Conservation (phyloP, 1,284 basidiomycete species). For the Acaromyces ingoldii region DNA sequence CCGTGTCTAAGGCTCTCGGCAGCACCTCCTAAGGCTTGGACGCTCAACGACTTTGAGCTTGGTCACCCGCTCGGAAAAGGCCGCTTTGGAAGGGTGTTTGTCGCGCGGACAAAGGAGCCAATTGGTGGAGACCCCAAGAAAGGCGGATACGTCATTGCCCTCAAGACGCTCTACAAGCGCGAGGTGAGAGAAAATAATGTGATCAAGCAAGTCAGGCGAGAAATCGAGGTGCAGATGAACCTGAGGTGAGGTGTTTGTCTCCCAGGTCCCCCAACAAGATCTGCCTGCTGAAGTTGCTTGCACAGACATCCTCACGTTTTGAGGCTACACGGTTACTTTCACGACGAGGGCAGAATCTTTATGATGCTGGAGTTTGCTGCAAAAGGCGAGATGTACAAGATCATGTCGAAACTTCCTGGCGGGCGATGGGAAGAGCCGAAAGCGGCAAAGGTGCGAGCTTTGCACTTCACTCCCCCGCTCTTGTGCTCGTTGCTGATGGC, state of each 20-base stretch:
- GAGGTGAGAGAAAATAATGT: slow-evolving; percentile 76
- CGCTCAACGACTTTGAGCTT: slow-evolving; percentile 81
- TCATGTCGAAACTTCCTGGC: slow-evolving; percentile 66
- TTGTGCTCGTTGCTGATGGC: background rate
- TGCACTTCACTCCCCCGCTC: background rate
- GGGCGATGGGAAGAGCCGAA: slow-evolving; percentile 82
- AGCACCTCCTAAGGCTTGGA: slow-evolving; percentile 57
- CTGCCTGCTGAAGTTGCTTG: background rate
- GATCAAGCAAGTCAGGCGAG: slow-evolving; percentile 79
- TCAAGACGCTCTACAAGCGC: slow-evolving; percentile 95
- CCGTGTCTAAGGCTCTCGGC: background rate
- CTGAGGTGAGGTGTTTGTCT: slow-evolving; percentile 57
- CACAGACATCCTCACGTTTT: slow-evolving; percentile 85
- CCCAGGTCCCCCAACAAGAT: background rate
- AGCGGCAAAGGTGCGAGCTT: slow-evolving; percentile 61
- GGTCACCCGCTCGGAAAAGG: slow-evolving; percentile 94
- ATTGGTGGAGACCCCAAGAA: slow-evolving; percentile 49
- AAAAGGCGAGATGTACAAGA: slow-evolving; percentile 92
- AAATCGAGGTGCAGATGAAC: slow-evolving; percentile 99
- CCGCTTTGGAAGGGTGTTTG: slow-evolving; percentile 97
- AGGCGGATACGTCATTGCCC: slow-evolving; percentile 76
- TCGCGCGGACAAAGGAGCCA: slow-evolving; percentile 84
- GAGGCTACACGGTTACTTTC: slow-evolving; percentile 91
- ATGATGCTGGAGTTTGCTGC: slow-evolving; percentile 95
- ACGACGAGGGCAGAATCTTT: slow-evolving; percentile 96